These are phyloP conservation scores for Sphaceloma murrayae DNA, from an alignment of 2,329 filamentous ascomycete species.

Conservation along the genomic window DNA sequence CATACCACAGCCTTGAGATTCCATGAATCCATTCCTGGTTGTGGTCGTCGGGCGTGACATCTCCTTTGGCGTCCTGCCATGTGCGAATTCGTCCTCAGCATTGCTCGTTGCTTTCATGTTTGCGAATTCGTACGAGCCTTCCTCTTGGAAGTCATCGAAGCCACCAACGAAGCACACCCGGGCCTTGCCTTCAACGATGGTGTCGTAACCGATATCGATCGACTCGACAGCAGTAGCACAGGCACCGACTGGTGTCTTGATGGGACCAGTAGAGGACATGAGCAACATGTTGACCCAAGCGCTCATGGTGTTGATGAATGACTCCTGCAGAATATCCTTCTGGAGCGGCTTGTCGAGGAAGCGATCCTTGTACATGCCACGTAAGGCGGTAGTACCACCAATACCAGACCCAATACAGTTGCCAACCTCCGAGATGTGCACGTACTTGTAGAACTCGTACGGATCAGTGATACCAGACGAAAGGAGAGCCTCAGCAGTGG, in stretches of 20 bases:
- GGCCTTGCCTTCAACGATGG: constrained; percentile 96
- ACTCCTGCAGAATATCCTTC: constrained; percentile 98
- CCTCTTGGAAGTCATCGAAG: constrained; percentile 98
- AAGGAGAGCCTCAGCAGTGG: constrained; percentile 81
- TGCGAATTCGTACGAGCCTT: constrained; percentile 98
- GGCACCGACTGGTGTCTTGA: constrained; percentile 96
- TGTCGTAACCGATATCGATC: constrained; percentile 94
- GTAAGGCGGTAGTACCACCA: constrained; percentile 82
- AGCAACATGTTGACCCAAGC: constrained; percentile 99
- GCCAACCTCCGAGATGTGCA: constrained; percentile 93
- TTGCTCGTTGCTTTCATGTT: constrained; percentile 99
- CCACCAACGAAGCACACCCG: constrained; percentile 95
- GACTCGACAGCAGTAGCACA: constrained; percentile 97
- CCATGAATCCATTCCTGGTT: constrained; percentile 97
- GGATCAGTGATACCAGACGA: constrained; percentile 94
- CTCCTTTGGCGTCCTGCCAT: constrained; percentile 88
- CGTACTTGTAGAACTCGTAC: constrained; percentile 99
- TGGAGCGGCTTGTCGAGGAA: constrained; percentile 95
- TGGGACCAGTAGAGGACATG: constrained; percentile 90
- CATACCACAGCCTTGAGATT: constrained; percentile 96
- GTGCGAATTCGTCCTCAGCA: constrained; percentile 88
- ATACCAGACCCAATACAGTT: constrained; percentile 99
- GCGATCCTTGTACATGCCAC: constrained; percentile 97
- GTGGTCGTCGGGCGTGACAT: constrained; percentile 98
- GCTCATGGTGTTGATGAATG: constrained; percentile 99